Base-by-base conservation (phyloP, 2,329 filamentous ascomycete species). In the Pseudocercospora ulei region DNA sequence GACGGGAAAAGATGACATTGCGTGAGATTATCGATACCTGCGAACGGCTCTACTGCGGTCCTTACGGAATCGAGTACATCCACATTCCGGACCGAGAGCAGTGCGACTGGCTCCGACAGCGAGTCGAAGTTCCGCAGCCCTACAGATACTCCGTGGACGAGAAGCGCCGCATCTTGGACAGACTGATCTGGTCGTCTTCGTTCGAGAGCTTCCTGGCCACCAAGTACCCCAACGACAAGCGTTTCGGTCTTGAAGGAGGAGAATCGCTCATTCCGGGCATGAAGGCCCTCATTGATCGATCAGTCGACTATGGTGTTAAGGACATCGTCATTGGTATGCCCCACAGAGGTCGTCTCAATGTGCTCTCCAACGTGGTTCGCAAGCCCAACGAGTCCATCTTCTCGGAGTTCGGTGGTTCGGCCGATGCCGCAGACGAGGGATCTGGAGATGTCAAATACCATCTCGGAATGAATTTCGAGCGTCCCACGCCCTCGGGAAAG, bases 311-410 rank as follows among this genome's bases (percentile, higher is more conserved):
- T 58, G 90, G 90, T 43, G 82, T 98, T 59, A 96, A 96, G 72
- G 90, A 98, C 60, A 96, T 98, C 56, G 83, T 98, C 59, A 98
- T 98, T 58, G 90, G 90, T 58, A 98, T 98, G 90, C 90, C 90
- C 52, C 90, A 98, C 66, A 86, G 90, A 76, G 90, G 90, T 59
- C 85, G 90, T 71, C 78, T 98, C 49, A 98, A 98, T 60, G 86
- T 98, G 37, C 77, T 98, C 48, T 92, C 82, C 70, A 98, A 98
- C 68, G 90, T 98, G 59, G 90, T 98, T 54, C 81, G 90, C 60
- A 98, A 98, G 70, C 88, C 90, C 56, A 98, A 98, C 66, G 90
- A 96, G 70, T 96, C 90, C 51, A 98, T 98, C 65, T 98, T 98
- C 72, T 93, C 83, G 62, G 90, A 98, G 65, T 98, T 98, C 58